Evolutionary conservation across 306 rosid genomes (phyloP), one percentile per base, ranked within the genome.

Genomic region (Psophocarpus tetragonolobus): DNA sequence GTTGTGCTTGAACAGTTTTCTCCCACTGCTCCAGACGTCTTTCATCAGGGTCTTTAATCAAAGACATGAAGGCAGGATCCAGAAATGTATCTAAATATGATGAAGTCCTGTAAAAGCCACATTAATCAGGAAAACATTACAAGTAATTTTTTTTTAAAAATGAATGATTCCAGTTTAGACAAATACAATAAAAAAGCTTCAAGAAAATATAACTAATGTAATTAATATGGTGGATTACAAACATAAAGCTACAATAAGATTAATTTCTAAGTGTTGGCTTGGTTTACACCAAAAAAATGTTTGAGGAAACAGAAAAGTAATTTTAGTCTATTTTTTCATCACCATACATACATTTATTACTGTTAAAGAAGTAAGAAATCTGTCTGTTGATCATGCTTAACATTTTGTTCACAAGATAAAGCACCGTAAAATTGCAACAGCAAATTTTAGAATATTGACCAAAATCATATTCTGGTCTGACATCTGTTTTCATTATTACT

Each of bases 51-150:
- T 95, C 97, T 91, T 91, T 95, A 76, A 95, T 92, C 84, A 95
- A 88, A 63, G 99, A 91, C 99, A 95, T 92, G 89, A 95, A 95
- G 79, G 99, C 96, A 74, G 99, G 99, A 90, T 95, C 99, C 85
- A 95, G 84, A 87, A 53, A 90, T 62, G 97, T 58, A 84, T 87
- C 97, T 82, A 95, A 86, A 83, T 91, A 78, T 61, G 99, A 74
- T 13, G 97, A 86, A 74, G 80, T 92, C 97, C 99, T 95, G 83
- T 18, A 85, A 77, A 58, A 15, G 41, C 61, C 75, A 73, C 63
- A 77, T 20, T 27, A 41, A 57, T 71, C 82, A 50, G 70, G 20
- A 67, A 56, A 27, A 44, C 45, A 53, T 53, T 29, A 56, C 54
- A 10, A 54, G 73, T 36, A 24, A 53, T 71, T 39, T 62, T 71